Evolutionary conservation across 1,284 basidiomycete genomes (phyloP).

Genomic region (Apiotrichum siamense): DNA sequence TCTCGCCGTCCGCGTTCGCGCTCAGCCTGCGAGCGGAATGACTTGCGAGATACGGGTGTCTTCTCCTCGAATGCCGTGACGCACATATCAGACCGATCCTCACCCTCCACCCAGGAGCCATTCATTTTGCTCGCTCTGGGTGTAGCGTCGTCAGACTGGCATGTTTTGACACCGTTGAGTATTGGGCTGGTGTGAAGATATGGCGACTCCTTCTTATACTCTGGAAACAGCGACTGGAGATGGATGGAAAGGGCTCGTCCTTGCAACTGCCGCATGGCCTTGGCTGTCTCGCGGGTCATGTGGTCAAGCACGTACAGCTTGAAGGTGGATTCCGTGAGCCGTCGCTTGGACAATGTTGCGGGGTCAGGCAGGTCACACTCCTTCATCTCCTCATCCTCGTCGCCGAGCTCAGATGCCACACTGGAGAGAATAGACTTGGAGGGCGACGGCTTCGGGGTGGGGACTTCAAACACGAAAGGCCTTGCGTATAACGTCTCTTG

Average conservation of each 20-base stretch:
- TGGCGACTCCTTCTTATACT: conserved; percentile 4
- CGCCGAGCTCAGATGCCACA: conserved; percentile 15
- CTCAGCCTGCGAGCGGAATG: background rate
- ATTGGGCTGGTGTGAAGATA: background rate
- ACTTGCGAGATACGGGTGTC: background rate
- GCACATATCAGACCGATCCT: background rate
- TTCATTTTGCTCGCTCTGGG: background rate
- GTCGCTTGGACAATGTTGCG: conserved; percentile 25
- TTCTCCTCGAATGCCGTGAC: background rate
- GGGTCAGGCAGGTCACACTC: conserved; percentile 31
- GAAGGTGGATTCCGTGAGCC: conserved; percentile 36
- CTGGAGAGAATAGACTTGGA: conserved; percentile 1
- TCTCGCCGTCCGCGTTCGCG: background rate
- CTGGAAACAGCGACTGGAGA: conserved; percentile 13
- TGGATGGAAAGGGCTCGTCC: background rate
- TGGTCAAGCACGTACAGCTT: conserved; percentile 39
- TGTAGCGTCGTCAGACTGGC: background rate
- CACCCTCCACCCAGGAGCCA: background rate
- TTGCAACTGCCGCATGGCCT: conserved; percentile 1
- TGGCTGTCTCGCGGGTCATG: conserved; percentile 24
- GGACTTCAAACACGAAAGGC: conserved; percentile 26
- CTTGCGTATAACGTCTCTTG: conserved; percentile 29
- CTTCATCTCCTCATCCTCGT: conserved; percentile 10
- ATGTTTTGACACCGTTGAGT: background rate
- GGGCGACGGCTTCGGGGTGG: background rate